phyloP scores from a whole-genome alignment of 2,329 filamentous ascomycete genomes.

The Microdochium nivale region DNA sequence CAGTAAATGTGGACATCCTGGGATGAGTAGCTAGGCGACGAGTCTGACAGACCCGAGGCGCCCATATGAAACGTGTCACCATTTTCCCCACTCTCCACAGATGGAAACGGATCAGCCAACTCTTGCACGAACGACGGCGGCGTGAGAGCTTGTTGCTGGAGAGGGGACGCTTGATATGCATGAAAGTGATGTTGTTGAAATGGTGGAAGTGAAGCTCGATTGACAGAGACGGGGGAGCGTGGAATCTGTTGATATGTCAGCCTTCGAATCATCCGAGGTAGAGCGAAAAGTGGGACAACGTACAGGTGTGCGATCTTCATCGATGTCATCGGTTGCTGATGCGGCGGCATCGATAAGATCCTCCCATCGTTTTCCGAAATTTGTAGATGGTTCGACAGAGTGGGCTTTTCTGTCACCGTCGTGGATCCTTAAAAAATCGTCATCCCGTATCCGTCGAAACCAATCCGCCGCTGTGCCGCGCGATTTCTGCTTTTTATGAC shows the following conservation, averaged over 20 bases:
- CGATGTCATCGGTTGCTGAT: conserved; percentile 82
- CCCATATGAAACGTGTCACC: conserved; percentile 67
- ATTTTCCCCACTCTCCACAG: conserved; percentile 71
- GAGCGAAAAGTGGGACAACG: conserved; percentile 26
- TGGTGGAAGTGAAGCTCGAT: conserved; percentile 53
- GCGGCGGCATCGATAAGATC: conserved; percentile 91
- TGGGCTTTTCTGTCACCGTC: conserved; percentile 73
- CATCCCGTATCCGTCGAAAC: conserved; percentile 48
- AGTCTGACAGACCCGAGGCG: conserved; percentile 53
- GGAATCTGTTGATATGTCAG: conserved; percentile 44
- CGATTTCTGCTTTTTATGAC: conserved; percentile 74
- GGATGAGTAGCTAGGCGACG: conserved; percentile 65
- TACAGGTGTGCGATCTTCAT: conserved; percentile 86
- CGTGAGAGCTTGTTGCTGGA: conserved; percentile 76
- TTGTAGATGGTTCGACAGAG: conserved; percentile 74
- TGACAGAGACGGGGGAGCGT: conserved; percentile 56
- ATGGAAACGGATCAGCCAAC: conserved; percentile 73
- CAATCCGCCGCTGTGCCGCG: conserved; percentile 61
- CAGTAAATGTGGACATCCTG: conserved; percentile 86
- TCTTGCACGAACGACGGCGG: conserved; percentile 65
- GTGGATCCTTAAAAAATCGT: conserved; percentile 54
- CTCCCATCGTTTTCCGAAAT: conserved; percentile 88
- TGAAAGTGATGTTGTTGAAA: conserved; percentile 53
- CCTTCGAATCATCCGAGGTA: conserved; percentile 31
- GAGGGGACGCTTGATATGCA: conserved; percentile 79